Evolutionary conservation across 768 basidiomycete species (phyloP), one percentile per base, ranked within the genome.

Genomic region (Cystobasidiopsis lactophilus): DNA sequence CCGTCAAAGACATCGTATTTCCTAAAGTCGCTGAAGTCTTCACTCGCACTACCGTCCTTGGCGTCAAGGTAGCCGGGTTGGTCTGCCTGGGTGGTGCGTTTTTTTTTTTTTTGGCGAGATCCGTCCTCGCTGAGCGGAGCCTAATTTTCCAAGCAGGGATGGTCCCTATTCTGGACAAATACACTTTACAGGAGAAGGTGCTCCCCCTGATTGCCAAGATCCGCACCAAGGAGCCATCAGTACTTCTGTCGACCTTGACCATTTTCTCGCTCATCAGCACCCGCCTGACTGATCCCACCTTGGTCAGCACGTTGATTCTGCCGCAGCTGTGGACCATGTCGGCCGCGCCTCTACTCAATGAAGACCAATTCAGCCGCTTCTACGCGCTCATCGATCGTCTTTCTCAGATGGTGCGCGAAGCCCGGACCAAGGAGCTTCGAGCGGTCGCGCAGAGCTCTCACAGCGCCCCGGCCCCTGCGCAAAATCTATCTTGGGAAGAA

Each of bases 311-410:
- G 0, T 71, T 85, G 40, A 82, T 91, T 29, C 70, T 91, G 13
- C 85, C 85, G 9, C 85, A 91, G 65, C 68, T 89, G 26, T 98
- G 93, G 93, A 72, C 80, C 2, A 95, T 98, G 88, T 88, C 83
- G 2, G 91, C 96, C 70, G 89, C 57, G 1, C 62, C 58, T 1
- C 56, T 72, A 1, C 63, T 72, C 35, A 69, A 66, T 55, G 66
- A 66, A 14, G 66, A 68, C 29, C 93, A 98, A 67, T 98, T 95
- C 64, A 76, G 80, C 58, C 77, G 81, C 5, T 96, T 96, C 67
- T 96, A 96, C 85, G 66, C 67, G 57, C 66, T 68, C 11, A 71
- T 72, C 62, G 68, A 69, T 52, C 58, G 62, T 3, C 66, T 72
- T 1, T 66, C 83, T 18, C 77, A 82, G 26, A 78, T 91, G 7